phyloP scores from a whole-genome alignment of 129 eudicot genomes.

The Saussurea involucrata region DNA sequence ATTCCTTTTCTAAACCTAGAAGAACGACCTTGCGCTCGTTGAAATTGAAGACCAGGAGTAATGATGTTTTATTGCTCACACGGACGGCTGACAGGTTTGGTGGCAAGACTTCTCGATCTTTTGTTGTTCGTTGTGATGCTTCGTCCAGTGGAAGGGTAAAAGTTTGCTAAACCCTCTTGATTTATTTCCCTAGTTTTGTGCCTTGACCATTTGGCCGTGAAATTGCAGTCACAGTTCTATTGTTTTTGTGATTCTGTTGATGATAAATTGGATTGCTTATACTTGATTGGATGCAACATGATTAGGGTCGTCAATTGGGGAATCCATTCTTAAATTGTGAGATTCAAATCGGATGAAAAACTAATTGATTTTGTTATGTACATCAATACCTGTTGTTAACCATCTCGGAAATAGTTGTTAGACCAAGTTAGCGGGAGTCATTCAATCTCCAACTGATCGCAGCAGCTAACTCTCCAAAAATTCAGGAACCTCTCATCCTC shows the following conservation, averaged over 20 bases:
- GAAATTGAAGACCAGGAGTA: constrained; percentile 25
- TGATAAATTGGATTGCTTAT: constrained; percentile 7
- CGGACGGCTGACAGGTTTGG: constrained; percentile 17
- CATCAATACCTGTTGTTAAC: neutral
- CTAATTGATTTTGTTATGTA: neutral
- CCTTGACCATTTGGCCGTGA: neutral
- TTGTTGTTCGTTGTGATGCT: constrained; percentile 62
- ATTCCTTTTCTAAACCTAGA: constrained; percentile 30
- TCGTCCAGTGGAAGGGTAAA: constrained; percentile 57
- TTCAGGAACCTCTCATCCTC: neutral
- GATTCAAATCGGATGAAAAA: neutral
- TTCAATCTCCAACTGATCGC: neutral
- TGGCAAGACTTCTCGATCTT: constrained; percentile 25
- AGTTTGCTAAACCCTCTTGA: neutral
- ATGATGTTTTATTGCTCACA: constrained; percentile 15
- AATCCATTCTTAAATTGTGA: neutral
- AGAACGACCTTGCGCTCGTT: constrained; percentile 22
- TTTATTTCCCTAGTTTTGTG: neutral
- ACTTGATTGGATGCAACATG: neutral
- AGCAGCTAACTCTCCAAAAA: neutral
- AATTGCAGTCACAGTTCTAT: neutral
- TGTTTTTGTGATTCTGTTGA: neutral
- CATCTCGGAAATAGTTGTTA: neutral
- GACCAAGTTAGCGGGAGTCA: neutral
- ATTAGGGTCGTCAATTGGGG: constrained; percentile 21